Conservation (phyloP, 2,329 filamentous ascomycete genomes). For the Aspergillus candidus region DNA sequence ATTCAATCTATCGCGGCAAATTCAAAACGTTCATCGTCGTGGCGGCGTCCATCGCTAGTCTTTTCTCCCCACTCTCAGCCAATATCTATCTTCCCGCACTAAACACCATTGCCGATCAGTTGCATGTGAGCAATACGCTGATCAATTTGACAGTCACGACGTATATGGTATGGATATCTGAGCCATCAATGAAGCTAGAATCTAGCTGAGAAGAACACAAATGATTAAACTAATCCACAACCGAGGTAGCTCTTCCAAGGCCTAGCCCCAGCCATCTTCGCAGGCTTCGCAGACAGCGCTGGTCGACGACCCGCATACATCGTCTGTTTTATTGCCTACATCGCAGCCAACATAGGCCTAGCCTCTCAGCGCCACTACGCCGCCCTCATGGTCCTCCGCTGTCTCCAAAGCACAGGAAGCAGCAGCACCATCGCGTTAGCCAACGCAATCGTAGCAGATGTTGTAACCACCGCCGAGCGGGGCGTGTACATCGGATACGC, state of each 20-base stretch:
- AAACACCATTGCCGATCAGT: slow-evolving; percentile 19
- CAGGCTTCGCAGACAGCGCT: slow-evolving; percentile 43
- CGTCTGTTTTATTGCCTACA: slow-evolving; percentile 44
- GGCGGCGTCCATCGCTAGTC: slow-evolving; percentile 23
- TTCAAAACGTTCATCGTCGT: too few species aligned
- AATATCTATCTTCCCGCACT: slow-evolving; percentile 44
- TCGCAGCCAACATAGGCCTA: slow-evolving; percentile 43
- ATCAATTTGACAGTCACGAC: slow-evolving; percentile 33
- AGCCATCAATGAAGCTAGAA: too few species aligned
- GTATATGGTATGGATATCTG: slow-evolving; percentile 38
- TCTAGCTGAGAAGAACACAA: too few species aligned
- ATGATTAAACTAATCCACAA: too few species aligned
- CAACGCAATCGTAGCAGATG: slow-evolving; percentile 39
- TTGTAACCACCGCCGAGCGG: slow-evolving; percentile 32
- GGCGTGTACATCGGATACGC: slow-evolving; percentile 36
- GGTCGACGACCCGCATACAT: slow-evolving; percentile 44
- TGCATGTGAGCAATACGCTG: slow-evolving; percentile 23
- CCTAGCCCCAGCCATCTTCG: slow-evolving; percentile 46
- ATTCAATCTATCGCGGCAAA: too few species aligned
- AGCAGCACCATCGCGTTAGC: slow-evolving; percentile 46
- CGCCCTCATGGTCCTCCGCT: slow-evolving; percentile 42
- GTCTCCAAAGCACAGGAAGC: slow-evolving; percentile 45
- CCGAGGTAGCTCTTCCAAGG: slow-evolving; percentile 36
- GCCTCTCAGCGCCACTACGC: slow-evolving; percentile 33
- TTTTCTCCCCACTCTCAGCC: slow-evolving; percentile 16